phyloP scores from a whole-genome alignment of 2,329 filamentous ascomycete genomes.

The Seiridium unicorne region DNA sequence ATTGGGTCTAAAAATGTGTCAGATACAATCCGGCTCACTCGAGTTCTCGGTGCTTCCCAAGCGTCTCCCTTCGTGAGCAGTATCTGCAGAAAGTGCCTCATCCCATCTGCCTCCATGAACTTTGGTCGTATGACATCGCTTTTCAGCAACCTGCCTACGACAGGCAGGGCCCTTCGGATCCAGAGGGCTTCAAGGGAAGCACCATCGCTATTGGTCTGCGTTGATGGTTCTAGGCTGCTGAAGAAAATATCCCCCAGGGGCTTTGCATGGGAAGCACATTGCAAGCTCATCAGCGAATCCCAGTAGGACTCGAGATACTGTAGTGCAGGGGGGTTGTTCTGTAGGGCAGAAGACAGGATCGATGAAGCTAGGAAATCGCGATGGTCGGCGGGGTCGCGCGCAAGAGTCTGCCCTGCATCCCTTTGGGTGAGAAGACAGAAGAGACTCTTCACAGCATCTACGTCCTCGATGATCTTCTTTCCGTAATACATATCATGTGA shows the following conservation, averaged over 20 bases:
- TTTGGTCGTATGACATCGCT: slow-evolving; percentile 48
- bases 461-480: slow-evolving; percentile 57
- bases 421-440: slow-evolving; percentile 51
- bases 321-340: slow-evolving; percentile 65
- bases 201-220: slow-evolving; percentile 9
- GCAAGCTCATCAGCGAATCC: slow-evolving; percentile 35
- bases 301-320: slow-evolving; percentile 48
- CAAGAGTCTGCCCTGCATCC: slow-evolving; percentile 17
- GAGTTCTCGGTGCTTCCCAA: slow-evolving; percentile 51
- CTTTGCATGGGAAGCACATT: slow-evolving; percentile 27
- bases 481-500: slow-evolving; percentile 71
- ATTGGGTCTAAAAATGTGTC: slow-evolving; percentile 67
- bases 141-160: slow-evolving; percentile 56
- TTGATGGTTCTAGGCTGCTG: slow-evolving; percentile 32
- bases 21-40: slow-evolving; percentile 56
- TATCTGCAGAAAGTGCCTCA: slow-evolving; percentile 52
- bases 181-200: slow-evolving; percentile 19
- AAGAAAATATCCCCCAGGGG: slow-evolving; percentile 39
- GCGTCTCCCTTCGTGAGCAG: slow-evolving; percentile 44
- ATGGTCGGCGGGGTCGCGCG: slow-evolving; percentile 21
- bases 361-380: slow-evolving; percentile 52
- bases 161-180: slow-evolving; percentile 35
- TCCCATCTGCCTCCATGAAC: slow-evolving; percentile 55
- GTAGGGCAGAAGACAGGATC: slow-evolving; percentile 56
- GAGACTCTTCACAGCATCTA: slow-evolving; percentile 50